Evolutionary conservation across 805 yeast genomes (phyloP), one percentile per base, ranked within the genome.

Genomic region (Candida pseudofarinosa): DNA sequence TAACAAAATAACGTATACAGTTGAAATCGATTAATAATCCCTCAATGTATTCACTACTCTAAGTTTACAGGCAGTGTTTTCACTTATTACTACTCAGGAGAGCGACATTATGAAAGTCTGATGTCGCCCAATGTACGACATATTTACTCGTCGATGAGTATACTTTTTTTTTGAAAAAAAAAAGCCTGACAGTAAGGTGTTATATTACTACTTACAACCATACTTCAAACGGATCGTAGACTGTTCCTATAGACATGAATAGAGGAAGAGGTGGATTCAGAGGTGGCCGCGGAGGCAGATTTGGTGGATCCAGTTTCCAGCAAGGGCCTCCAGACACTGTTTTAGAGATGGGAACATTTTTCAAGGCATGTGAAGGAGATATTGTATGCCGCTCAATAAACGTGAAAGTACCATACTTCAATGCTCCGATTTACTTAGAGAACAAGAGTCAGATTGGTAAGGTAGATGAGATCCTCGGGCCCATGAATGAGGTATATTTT

Each of bases 391-490:
- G 90, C 60, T 89, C 97, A 38, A 86, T 87, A 58, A 93, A 93
- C 65, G 81, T 88, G 44, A 91, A 91, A 74, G 76, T 93, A 54
- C 99, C 99, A 59, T 93, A 91, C 67, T 93, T 93, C 79, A 93
- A 93, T 71, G 99, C 99, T 19, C 99, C 99, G 63, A 90, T 93
- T 57, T 93, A 85, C 66, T 77, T 93, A 55, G 98, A 93, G 65
- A 91, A 93, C 77, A 93, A 93, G 69, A 85, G 96, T 19, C 93
- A 85, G 62, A 83, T 93, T 38, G 99, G 99, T 58, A 93, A 93
- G 67, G 96, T 93, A 45, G 99, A 93, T 65, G 99, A 93, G 75
- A 93, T 93, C 50, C 77, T 93, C 54, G 99, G 99, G 40, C 98
- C 99, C 38, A 71, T 93, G 63, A 93, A 93, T 63, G 99, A 93